Evolutionary conservation across 2,329 filamentous ascomycete species (phyloP).

Genomic region (Diplocarpon rosae): DNA sequence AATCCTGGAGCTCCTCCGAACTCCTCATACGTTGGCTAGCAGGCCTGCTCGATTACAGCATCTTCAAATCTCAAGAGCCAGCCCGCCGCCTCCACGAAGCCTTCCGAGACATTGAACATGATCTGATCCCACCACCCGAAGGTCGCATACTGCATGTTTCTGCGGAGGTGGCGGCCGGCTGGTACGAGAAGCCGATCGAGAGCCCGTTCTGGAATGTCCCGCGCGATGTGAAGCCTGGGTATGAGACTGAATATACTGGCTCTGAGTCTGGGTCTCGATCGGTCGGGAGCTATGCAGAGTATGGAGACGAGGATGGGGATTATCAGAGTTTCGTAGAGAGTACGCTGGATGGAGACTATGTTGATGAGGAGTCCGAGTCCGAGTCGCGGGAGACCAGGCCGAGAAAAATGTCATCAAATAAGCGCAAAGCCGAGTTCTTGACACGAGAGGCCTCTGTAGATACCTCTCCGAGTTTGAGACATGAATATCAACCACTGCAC

Average conservation of each 20-base stretch:
- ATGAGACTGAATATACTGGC: not conserved
- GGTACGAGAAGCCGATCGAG: not conserved
- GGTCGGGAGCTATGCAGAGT: too few relatives aligned
- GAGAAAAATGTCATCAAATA: too few relatives aligned
- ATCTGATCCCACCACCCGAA: not conserved
- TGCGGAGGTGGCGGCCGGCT: not conserved
- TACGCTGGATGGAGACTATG: too few relatives aligned
- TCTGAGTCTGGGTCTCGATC: too few relatives aligned
- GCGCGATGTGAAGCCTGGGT: not conserved
- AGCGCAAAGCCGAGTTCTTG: too few relatives aligned
- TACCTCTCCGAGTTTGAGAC: too few relatives aligned
- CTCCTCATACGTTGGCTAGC: not conserved
- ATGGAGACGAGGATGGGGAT: too few relatives aligned
- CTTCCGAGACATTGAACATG: not conserved
- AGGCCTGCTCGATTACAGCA: not conserved
- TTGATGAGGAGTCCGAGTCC: too few relatives aligned
- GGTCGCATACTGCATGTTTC: not conserved
- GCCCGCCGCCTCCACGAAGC: not conserved
- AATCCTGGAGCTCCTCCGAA: not conserved
- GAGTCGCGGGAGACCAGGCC: too few relatives aligned
- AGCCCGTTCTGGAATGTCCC: not conserved
- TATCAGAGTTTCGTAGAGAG: too few relatives aligned
- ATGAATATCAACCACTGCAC: too few relatives aligned
- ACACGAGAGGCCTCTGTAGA: too few relatives aligned
- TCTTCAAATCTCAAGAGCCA: not conserved